Evolutionary conservation across 768 basidiomycete genomes (phyloP), one percentile per base, ranked within the genome.

Genomic region (Crepidotus variabilis): DNA sequence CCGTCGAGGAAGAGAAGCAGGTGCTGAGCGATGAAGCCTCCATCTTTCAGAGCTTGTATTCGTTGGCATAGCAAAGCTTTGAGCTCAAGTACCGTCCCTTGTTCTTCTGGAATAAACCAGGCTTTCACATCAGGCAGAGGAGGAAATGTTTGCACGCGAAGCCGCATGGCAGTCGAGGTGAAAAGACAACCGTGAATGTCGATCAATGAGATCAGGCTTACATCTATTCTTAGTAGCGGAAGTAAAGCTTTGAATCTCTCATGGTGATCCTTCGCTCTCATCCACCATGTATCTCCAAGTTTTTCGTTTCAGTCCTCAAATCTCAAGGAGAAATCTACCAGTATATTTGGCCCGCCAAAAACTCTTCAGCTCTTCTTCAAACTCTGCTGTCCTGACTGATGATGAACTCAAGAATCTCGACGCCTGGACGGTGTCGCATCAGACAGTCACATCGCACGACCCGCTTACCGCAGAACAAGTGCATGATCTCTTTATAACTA

Each of bases 401-500:
- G 35, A 49, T 22, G 56, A 61, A 49, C 51, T 58, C 35, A 62
- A 68, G n/a, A 67, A 67, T n/a, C 67, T 76, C 13, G 79, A 86
- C 67, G 66, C 70, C 43, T 87, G 85, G 84, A 84, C 82, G 51
- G 66, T 69, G 32, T 69, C 75, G 24, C 75, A 79, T 8, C 82
- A 80, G 59, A 70, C 70, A 14, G 72, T 82, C 55, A 63, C 70
- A 14, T 68, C 82, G 34, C 60, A 71, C 5, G 85, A 87, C 61
- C 75, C 77, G 1, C 70, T 88, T 52, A 74, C 75, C 52, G 66
- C 75, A 18, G 82, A 83, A n/a, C 84, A 78, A 57, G 73, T 87
- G 60, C 76, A 83, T 18, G 83, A 86, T 64, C 77, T 89, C 43
- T 86, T 80, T 63, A 73, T 84, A 60, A 88, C 88, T 22, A 75